These are phyloP conservation scores for Eragrostis curvula DNA, from an alignment of 176 grass and related monocot species.

Conservation along the genomic window DNA sequence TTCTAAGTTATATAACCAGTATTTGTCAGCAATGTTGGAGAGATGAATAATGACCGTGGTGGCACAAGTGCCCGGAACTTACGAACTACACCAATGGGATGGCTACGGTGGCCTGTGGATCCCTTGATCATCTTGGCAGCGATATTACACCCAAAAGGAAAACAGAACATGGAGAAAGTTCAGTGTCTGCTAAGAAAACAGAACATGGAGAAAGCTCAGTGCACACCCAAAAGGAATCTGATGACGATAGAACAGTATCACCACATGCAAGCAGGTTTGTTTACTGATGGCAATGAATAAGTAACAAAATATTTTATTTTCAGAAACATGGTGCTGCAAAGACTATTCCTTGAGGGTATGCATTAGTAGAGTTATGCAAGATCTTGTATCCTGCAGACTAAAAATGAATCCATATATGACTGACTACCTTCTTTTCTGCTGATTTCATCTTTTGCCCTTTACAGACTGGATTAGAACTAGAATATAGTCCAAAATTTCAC, in stretches of 20 bases:
- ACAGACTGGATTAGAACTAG: neutral
- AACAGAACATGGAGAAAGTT: constrained; percentile 6
- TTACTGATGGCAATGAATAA: too few species aligned
- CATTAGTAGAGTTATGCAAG: neutral
- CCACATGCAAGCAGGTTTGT: neutral
- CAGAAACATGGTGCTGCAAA: neutral
- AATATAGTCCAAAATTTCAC: neutral
- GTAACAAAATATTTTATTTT: too few species aligned
- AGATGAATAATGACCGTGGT: neutral
- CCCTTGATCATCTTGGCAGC: constrained; percentile 35
- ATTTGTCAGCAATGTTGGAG: neutral
- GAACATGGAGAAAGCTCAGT: neutral
- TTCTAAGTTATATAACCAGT: neutral
- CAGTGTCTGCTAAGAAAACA: neutral
- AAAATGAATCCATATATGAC: neutral
- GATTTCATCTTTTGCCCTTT: neutral
- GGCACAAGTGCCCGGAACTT: constrained; percentile 2
- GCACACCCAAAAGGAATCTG: neutral
- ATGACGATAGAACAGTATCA: too few species aligned
- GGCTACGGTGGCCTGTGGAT: neutral
- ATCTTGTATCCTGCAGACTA: neutral
- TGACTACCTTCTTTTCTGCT: neutral
- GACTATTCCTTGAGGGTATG: neutral
- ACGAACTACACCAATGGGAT: constrained; percentile 52
- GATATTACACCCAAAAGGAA: too few species aligned